phyloP scores from a whole-genome alignment of 805 yeast genomes.

The Wickerhamiella bombiphila region DNA sequence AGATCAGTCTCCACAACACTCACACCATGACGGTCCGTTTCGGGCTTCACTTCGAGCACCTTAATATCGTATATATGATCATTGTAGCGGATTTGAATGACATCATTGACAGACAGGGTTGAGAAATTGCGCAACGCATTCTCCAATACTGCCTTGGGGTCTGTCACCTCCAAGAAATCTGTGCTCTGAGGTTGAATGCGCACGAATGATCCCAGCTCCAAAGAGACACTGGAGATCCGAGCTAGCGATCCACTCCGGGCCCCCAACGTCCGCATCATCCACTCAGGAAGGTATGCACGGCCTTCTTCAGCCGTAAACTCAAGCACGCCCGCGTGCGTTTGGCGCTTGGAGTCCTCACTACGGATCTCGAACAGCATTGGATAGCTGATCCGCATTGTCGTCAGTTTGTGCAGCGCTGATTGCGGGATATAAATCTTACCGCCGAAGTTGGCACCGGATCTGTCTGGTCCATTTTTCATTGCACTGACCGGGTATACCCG shows the following conservation, averaged over 20 bases:
- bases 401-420: conserved; percentile 69
- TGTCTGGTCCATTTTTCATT: conserved; percentile 61
- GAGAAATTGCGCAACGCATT: conserved; percentile 82
- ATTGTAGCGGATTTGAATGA: conserved; percentile 74
- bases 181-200: conserved; percentile 91
- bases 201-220: conserved; percentile 77
- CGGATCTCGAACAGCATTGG: conserved; percentile 85
- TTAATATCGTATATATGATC: conserved; percentile 62
- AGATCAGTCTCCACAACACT: conserved; percentile 95
- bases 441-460: conserved; percentile 69
- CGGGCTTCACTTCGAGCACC: conserved; percentile 79
- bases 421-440: conserved; percentile 94
- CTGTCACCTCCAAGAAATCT: conserved; percentile 82
- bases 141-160: conserved; percentile 93
- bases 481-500: conserved; percentile 83
- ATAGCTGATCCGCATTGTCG: conserved; percentile 82
- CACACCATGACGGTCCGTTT: conserved; percentile 45
- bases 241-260: conserved; percentile 70
- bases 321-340: conserved; percentile 84
- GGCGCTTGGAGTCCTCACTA: conserved; percentile 44
- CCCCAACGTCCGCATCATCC: conserved; percentile 80
- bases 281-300: conserved; percentile 80
- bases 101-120: conserved; percentile 69
- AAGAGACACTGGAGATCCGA: conserved; percentile 53
- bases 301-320: conserved; percentile 98